Base-by-base conservation (phyloP, 495 filamentous ascomycete species). In the Aspergillus steynii region DNA sequence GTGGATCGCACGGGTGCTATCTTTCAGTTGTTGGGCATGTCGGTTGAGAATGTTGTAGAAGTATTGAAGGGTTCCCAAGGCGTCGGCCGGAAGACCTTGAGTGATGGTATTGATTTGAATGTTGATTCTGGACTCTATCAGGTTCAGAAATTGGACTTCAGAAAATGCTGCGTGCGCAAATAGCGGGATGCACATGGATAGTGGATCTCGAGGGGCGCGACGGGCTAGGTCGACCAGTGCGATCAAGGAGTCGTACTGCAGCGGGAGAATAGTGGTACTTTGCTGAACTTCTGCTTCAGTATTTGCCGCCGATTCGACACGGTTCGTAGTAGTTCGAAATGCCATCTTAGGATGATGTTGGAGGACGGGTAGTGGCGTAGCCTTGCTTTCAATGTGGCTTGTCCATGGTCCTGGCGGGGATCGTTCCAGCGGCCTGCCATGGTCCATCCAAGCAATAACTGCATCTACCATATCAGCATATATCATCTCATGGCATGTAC, bases 361-460 rank as follows among this genome's bases (percentile, higher is more conserved):
- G 2, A 56, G 6, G 12, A 56, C 37, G 9, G 54, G 54, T 1
- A 56, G 37, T 8, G 54, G 15, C 6, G 54, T 46, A 9, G 54
- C 54, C 32, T 56, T 56, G 32, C 31, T 14, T 47, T 47, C 54
- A 14, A 56, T 56, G 14, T 47, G 54, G 9, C 54, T 31, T 8
- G 37, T 56, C 54, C 54, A 56, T 1, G 54, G 54, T n/a, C 54
- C 54, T 26, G 54, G 2, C 1, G 29, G 54, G 1, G 32, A 46
- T 28, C 28, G 37, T 2, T 56, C 32, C 10, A 56, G 28, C 7
- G 31, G 32, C 37, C 29, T 56, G 1, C 32, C 54, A 10, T 47
- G 37, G 54, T 56, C 54, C 54, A 56, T 56, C 54, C 54, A 56
- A n/a, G 25, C 54, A 20, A 56, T 27, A 1, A 46, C 54, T 56